Evolutionary conservation across 2,329 filamentous ascomycete genomes (phyloP).

Genomic region (Aureobasidium sp.): DNA sequence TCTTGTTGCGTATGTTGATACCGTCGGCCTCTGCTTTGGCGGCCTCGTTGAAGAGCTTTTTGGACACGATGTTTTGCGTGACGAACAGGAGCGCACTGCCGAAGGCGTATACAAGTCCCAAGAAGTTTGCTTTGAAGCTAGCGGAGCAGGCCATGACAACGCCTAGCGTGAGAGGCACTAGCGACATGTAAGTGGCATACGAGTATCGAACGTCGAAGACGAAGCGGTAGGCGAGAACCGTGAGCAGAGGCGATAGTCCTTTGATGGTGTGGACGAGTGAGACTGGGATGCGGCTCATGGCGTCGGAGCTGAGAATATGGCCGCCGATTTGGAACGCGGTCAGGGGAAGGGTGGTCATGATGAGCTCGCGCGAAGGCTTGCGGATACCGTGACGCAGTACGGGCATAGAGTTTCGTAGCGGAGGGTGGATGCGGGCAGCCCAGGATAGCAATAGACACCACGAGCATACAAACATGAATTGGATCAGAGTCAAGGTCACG

Average conservation of each 20-base stretch:
- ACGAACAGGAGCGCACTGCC: slow-evolving; percentile 91
- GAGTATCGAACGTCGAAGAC: slow-evolving; percentile 87
- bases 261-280: slow-evolving; percentile 98
- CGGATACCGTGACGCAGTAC: slow-evolving; percentile 80
- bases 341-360: slow-evolving; percentile 81
- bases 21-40: slow-evolving; percentile 73
- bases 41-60: slow-evolving; percentile 93
- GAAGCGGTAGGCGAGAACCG: slow-evolving; percentile 84
- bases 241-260: slow-evolving; percentile 90
- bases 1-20: slow-evolving; percentile 57
- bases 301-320: slow-evolving; percentile 88
- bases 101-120: slow-evolving; percentile 85
- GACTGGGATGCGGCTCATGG: slow-evolving; percentile 89
- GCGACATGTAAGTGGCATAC: slow-evolving; percentile 70
- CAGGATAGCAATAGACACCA: slow-evolving; percentile 78
- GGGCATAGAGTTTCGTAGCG: slow-evolving; percentile 63
- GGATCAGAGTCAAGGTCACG: slow-evolving; percentile 82
- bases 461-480: slow-evolving; percentile 86
- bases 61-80: slow-evolving; percentile 97
- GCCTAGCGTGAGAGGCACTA: slow-evolving; percentile 77
- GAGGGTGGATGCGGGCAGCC: slow-evolving; percentile 65
- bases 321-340: slow-evolving; percentile 90
- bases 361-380: slow-evolving; percentile 70
- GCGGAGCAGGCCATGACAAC: slow-evolving; percentile 95
- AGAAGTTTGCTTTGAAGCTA: slow-evolving; percentile 66